Evolutionary conservation across 176 grass and related monocot genomes (phyloP).

Genomic region (Triticum turgidum): DNA sequence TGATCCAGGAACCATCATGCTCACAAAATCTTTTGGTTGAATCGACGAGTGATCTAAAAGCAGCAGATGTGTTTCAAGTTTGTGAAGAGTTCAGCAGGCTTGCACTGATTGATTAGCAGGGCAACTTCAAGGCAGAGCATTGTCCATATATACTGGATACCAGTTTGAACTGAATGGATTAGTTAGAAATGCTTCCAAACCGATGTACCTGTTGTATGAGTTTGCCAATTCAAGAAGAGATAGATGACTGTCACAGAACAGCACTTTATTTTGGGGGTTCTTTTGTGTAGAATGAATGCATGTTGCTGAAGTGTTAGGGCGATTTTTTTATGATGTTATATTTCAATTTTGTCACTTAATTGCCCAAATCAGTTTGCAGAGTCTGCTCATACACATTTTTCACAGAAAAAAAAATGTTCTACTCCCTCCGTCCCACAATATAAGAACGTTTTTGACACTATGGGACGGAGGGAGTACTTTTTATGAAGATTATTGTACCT

Average conservation of each 20-base stretch:
- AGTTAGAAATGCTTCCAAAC: neutral
- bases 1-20: slow-evolving; percentile 6
- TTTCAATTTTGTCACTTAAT: neutral
- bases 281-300: neutral
- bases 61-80: neutral
- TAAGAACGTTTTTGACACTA: too few species aligned
- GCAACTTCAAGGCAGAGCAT: slow-evolving; percentile 18
- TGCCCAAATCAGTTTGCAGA: neutral
- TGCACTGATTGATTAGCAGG: neutral
- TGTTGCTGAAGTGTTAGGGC: neutral
- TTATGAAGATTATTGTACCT: neutral
- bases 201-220: neutral
- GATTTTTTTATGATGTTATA: neutral
- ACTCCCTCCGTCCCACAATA: too few species aligned
- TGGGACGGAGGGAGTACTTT: neutral
- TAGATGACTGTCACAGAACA: neutral
- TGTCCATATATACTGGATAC: neutral
- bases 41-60: neutral
- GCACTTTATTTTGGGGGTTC: neutral
- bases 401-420: neutral
- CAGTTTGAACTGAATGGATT: slow-evolving; percentile 1
- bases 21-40: neutral
- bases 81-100: neutral
- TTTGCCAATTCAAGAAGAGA: neutral
- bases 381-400: neutral